Evolutionary conservation across 768 basidiomycete species (phyloP).

Genomic region (Lactifluus piperatus): DNA sequence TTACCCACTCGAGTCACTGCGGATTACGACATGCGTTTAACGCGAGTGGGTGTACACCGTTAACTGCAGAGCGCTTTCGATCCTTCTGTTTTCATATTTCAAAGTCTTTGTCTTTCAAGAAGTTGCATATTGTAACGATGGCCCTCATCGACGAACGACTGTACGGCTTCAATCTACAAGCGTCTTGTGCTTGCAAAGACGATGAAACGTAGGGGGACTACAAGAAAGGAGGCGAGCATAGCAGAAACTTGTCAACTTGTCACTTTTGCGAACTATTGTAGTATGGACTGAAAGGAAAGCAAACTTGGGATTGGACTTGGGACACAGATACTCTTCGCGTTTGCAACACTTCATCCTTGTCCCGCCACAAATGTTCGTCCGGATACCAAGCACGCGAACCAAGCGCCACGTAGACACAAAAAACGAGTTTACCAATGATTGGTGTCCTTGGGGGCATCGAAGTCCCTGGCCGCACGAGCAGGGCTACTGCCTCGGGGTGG

Average conservation of each 20-base stretch:
- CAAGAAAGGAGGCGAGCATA: constrained; percentile 45
- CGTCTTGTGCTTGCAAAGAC: constrained; percentile 23
- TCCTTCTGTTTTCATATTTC: constrained; percentile 14
- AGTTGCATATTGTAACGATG: constrained; percentile 14
- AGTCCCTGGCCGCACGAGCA: constrained; percentile 32
- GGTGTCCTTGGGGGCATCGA: constrained; percentile 37
- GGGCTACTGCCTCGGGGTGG: constrained; percentile 67
- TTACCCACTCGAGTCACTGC: constrained; percentile 4
- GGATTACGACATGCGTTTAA: background rate
- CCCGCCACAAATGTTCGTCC: constrained; percentile 18
- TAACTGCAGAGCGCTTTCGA: background rate
- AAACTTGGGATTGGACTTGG: constrained; percentile 43
- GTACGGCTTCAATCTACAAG: constrained; percentile 19
- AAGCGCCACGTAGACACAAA: constrained; percentile 17
- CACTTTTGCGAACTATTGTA: constrained; percentile 43
- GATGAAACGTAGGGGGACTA: constrained; percentile 33
- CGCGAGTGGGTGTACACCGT: background rate
- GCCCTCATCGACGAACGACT: constrained; percentile 18
- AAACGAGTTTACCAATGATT: constrained; percentile 54
- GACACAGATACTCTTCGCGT: constrained; percentile 29
- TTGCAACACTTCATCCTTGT: constrained; percentile 37
- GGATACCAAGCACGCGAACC: constrained; percentile 20
- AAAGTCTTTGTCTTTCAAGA: constrained; percentile 14
- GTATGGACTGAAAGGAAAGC: constrained; percentile 35
- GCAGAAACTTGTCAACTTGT: constrained; percentile 62